These are phyloP conservation scores for Endoconidiophora polonica DNA, from an alignment of 2,329 filamentous ascomycete genomes.

Conservation along the genomic window DNA sequence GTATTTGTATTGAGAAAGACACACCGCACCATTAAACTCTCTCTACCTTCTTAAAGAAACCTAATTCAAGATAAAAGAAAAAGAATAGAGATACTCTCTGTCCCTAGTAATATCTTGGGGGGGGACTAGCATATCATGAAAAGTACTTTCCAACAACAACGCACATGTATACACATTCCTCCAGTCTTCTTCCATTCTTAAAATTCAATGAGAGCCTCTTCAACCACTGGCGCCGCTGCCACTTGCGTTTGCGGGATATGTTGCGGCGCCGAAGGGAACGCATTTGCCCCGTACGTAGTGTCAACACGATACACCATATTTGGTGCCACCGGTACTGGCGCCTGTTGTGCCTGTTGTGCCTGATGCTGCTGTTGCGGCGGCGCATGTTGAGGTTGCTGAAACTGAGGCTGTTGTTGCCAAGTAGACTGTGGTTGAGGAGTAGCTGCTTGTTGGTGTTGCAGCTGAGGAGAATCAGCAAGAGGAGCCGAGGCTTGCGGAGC, in stretches of 20 bases:
- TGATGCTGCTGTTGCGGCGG: conserved; percentile 19
- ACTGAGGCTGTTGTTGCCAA: conserved; percentile 18
- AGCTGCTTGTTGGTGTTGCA: conserved; percentile 16
- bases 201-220: conserved; percentile 62
- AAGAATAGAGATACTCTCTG: too few relatives aligned
- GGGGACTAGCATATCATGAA: too few relatives aligned
- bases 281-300: conserved; percentile 36
- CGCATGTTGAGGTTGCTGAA: conserved; percentile 19
- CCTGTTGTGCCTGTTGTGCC: conserved; percentile 21
- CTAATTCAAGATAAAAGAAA: too few relatives aligned
- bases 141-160: too few relatives aligned
- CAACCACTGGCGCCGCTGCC: conserved; percentile 29
- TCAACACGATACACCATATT: not conserved
- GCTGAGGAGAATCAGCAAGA: conserved; percentile 12
- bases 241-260: conserved; percentile 35
- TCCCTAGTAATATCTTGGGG: too few relatives aligned
- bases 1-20: too few relatives aligned
- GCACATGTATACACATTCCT: too few relatives aligned
- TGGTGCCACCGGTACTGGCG: conserved; percentile 19
- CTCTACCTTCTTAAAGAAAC: too few relatives aligned
- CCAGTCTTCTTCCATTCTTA: not conserved
- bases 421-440: conserved; percentile 15
- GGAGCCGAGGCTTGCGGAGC: not conserved
- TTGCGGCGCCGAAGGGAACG: conserved; percentile 49
- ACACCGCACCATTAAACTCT: too few relatives aligned